Conservation (phyloP, 768 basidiomycete species). For the Hemileccinum rubropunctum region DNA sequence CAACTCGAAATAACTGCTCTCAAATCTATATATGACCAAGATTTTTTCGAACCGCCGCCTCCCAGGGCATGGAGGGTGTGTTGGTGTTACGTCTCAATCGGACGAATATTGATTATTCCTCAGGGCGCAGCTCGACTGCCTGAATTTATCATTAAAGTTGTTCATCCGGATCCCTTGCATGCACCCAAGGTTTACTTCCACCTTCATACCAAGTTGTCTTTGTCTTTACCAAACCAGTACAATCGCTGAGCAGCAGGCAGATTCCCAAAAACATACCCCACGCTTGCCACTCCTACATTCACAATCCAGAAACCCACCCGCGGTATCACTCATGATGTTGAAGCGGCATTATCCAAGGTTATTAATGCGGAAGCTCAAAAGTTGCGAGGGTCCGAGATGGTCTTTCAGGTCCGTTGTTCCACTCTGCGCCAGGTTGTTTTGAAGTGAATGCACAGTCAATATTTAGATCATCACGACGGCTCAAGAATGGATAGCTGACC, state of each 20-base stretch:
- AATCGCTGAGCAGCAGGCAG: conserved; percentile 33
- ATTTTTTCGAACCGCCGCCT: conserved; percentile 70
- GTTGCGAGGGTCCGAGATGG: conserved; percentile 68
- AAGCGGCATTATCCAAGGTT: conserved; percentile 52
- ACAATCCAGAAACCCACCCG: conserved; percentile 61
- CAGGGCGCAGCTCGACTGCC: conserved; percentile 68
- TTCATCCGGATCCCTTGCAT: conserved; percentile 58
- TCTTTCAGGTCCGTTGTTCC: conserved; percentile 58
- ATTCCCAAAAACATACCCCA: conserved; percentile 83
- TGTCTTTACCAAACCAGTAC: conserved; percentile 14
- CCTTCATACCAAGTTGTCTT: conserved; percentile 62
- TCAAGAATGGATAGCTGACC: conserved; percentile 67
- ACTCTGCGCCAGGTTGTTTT: neutral
- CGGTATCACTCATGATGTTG: conserved; percentile 57
- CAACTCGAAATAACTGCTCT: conserved; percentile 73
- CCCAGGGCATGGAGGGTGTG: conserved; percentile 82
- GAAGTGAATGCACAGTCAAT: neutral
- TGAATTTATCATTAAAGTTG: conserved; percentile 74
- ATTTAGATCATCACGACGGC: conserved; percentile 60
- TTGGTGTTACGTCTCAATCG: conserved; percentile 7
- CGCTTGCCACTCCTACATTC: conserved; percentile 64
- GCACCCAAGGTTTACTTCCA: conserved; percentile 59
- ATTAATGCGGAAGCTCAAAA: conserved; percentile 67
- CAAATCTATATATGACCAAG: conserved; percentile 75
- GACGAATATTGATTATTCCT: conserved; percentile 3